phyloP scores from a whole-genome alignment of 805 yeast species.

The Yamadazyma akitaensis region DNA sequence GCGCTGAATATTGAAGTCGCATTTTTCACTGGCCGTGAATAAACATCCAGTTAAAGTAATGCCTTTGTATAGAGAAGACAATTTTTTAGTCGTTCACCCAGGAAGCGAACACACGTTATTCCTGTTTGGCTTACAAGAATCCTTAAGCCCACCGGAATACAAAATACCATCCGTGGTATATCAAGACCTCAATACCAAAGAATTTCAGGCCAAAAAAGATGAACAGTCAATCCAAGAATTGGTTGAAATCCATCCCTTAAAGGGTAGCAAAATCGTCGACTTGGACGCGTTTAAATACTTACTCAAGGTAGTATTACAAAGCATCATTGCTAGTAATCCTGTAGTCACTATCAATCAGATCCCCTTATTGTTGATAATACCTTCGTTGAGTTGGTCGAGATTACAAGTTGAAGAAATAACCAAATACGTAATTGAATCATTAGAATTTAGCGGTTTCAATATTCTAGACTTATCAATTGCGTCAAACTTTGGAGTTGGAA shows the following conservation, averaged over 20 bases:
- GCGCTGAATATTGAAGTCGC: not conserved
- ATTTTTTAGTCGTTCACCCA: constrained; percentile 61
- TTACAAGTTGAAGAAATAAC: constrained; percentile 65
- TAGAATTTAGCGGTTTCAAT: constrained; percentile 71
- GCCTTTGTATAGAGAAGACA: constrained; percentile 46
- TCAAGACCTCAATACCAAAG: constrained; percentile 35
- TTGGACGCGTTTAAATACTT: constrained; percentile 68
- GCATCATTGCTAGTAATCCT: constrained; percentile 36
- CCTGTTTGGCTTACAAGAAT: constrained; percentile 75
- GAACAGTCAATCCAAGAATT: constrained; percentile 20
- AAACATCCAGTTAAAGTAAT: constrained; percentile 16
- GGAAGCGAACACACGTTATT: constrained; percentile 75
- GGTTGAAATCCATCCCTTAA: constrained; percentile 58
- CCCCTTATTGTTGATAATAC: constrained; percentile 66
- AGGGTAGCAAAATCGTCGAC: constrained; percentile 60
- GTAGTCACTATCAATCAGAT: constrained; percentile 57
- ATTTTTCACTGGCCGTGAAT: constrained; percentile 2
- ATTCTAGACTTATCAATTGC: constrained; percentile 67
- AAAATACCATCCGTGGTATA: constrained; percentile 78
- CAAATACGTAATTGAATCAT: constrained; percentile 68
- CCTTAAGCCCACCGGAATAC: constrained; percentile 70
- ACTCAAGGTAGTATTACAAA: constrained; percentile 43
- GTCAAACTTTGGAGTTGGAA: constrained; percentile 69
- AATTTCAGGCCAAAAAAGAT: constrained; percentile 37
- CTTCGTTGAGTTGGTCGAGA: constrained; percentile 65